These are phyloP conservation scores for Cenchrus purpureus DNA, from an alignment of 176 grass and related monocot genomes.

Conservation along the genomic window DNA sequence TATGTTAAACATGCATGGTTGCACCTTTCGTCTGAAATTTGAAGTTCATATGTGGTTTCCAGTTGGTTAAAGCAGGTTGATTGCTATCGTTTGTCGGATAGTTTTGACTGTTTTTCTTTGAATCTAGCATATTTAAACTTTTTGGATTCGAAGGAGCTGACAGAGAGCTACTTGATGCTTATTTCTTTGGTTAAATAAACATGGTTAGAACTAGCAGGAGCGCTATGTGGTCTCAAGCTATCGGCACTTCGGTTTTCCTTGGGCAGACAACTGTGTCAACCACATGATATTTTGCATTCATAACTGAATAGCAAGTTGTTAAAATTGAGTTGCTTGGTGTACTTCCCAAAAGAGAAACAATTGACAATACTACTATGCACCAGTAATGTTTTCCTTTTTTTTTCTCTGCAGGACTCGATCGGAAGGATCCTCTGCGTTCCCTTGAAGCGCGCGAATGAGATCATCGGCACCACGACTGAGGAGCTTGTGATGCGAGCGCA, in stretches of 20 bases:
- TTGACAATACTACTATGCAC: not conserved
- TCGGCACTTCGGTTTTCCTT: not conserved
- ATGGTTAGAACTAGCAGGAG: constrained; percentile 1
- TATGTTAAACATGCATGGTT: not conserved
- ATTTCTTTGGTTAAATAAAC: not conserved
- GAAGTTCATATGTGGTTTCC: not conserved
- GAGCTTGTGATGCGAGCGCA: constrained; percentile 77
- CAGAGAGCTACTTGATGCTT: not conserved
- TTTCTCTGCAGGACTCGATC: constrained; percentile 61
- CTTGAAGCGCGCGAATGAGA: constrained; percentile 79
- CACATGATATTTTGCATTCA: not conserved
- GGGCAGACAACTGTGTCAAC: not conserved
- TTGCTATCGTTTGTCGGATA: not conserved
- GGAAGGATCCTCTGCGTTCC: constrained; percentile 59
- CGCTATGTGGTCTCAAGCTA: not conserved
- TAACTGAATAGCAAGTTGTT: not conserved
- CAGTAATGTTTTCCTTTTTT: not conserved
- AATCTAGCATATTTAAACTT: not conserved
- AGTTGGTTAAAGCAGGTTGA: not conserved
- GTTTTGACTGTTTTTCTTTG: not conserved
- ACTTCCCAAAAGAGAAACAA: too few relatives aligned
- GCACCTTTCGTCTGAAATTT: constrained; percentile 4
- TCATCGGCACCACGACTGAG: constrained; percentile 87
- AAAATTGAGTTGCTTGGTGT: not conserved
- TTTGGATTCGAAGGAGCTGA: not conserved